Evolutionary conservation across 1,284 basidiomycete species (phyloP).

Genomic region (Xerocomus nothofagi): DNA sequence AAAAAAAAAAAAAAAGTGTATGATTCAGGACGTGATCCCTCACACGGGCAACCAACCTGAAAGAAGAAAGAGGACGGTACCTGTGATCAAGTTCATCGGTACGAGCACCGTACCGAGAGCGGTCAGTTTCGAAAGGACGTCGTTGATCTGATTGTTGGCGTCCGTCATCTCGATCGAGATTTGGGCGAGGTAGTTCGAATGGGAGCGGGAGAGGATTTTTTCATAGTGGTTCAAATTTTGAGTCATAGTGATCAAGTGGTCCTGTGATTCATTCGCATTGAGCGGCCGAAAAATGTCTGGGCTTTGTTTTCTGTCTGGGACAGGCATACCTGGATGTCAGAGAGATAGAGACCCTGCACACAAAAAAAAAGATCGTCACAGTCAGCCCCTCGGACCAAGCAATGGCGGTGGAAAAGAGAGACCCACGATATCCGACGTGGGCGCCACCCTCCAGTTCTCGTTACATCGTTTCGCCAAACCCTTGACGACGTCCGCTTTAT

Average conservation of each 20-base stretch:
- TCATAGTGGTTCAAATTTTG: slow-evolving; percentile 99
- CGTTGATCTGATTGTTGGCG: slow-evolving; percentile 99
- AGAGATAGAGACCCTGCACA: slow-evolving; percentile 83
- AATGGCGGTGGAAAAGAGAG: slow-evolving; percentile 20
- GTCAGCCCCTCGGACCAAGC: neutral
- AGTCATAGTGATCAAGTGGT: slow-evolving; percentile 99
- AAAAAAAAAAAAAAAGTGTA: neutral
- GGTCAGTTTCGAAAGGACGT: slow-evolving; percentile 97
- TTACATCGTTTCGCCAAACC: slow-evolving; percentile 98
- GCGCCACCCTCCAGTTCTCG: slow-evolving; percentile 98
- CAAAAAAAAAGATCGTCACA: neutral
- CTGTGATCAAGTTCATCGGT: slow-evolving; percentile 95
- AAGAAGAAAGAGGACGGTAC: slow-evolving; percentile 35
- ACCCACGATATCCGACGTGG: slow-evolving; percentile 93
- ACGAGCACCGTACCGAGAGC: slow-evolving; percentile 97
- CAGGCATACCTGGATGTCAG: slow-evolving; percentile 73
- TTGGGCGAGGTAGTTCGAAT: slow-evolving; percentile 99
- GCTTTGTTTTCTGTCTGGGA: neutral
- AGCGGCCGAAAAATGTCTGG: neutral
- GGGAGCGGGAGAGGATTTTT: slow-evolving; percentile 97
- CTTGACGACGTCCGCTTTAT: slow-evolving; percentile 99
- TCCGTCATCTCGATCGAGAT: slow-evolving; percentile 99
- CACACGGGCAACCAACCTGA: neutral
- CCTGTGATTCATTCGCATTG: slow-evolving; percentile 44
- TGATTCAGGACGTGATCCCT: neutral